phyloP scores from a whole-genome alignment of 2,329 filamentous ascomycete genomes.

The Tolypocladium album region DNA sequence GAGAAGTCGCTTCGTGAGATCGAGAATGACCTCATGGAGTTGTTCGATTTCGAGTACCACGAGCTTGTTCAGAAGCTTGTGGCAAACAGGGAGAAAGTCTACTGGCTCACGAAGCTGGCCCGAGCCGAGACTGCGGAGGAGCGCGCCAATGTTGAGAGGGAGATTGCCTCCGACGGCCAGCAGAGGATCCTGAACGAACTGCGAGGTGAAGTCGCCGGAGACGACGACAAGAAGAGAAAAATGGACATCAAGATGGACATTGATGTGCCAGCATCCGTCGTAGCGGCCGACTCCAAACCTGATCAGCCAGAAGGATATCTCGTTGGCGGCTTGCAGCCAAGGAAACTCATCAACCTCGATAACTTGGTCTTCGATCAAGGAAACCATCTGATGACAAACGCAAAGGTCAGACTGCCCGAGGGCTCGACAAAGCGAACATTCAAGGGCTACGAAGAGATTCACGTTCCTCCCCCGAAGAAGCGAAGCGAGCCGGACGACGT shows the following conservation, averaged over 20 bases:
- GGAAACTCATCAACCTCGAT: constrained; percentile 82
- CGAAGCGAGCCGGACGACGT: constrained; percentile 70
- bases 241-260: constrained; percentile 96
- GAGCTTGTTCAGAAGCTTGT: constrained; percentile 87
- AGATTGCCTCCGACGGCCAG: constrained; percentile 85
- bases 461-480: constrained; percentile 87
- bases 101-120: constrained; percentile 87
- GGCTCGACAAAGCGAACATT: constrained; percentile 92
- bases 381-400: constrained; percentile 99
- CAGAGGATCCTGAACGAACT: constrained; percentile 83
- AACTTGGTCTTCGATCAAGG: constrained; percentile 96
- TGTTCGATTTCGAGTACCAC: constrained; percentile 95
- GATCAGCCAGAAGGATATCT: constrained; percentile 57
- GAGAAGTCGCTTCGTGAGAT: constrained; percentile 84
- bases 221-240: constrained; percentile 50
- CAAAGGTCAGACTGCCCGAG: constrained; percentile 84
- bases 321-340: constrained; percentile 75
- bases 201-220: constrained; percentile 55
- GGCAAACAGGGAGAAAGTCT: constrained; percentile 83
- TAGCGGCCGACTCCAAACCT: constrained; percentile 33
- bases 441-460: constrained; percentile 98
- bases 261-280: constrained; percentile 56
- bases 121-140: constrained; percentile 71
- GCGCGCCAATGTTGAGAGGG: constrained; percentile 67
- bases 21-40: constrained; percentile 95